Conservation (phyloP, 148 eudicot genomes). For the Silene latifolia region DNA sequence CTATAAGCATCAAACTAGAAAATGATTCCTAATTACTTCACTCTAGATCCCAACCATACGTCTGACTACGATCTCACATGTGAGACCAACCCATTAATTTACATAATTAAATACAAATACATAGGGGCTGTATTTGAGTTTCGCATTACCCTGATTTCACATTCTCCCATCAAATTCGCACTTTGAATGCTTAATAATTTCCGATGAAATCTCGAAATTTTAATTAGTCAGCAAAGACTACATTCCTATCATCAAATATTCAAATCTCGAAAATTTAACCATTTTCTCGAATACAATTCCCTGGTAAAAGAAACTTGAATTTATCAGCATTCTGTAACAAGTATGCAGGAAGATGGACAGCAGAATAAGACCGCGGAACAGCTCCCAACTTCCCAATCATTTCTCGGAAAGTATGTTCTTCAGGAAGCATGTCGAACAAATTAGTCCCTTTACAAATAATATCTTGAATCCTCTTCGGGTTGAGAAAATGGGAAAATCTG, state of each 20-base stretch:
- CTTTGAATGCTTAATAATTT: background rate
- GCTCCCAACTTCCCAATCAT: background rate
- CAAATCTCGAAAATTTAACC: background rate
- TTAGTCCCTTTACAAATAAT: background rate
- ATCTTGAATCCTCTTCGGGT: background rate
- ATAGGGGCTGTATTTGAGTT: too few relatives aligned
- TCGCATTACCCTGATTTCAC: background rate
- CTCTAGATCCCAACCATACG: too few relatives aligned
- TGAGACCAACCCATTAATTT: too few relatives aligned
- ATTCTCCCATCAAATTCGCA: background rate
- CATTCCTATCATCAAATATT: too few relatives aligned
- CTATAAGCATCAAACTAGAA: too few relatives aligned
- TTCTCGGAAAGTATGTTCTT: background rate
- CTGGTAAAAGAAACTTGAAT: constrained; percentile 9
- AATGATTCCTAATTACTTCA: too few relatives aligned
- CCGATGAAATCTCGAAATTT: background rate
- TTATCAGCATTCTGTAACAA: constrained; percentile 7
- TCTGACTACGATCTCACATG: too few relatives aligned
- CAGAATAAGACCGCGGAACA: constrained; percentile 9
- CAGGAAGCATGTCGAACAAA: background rate
- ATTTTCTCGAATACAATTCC: constrained; percentile 1
- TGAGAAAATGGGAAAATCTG: background rate
- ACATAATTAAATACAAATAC: background rate
- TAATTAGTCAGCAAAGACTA: too few relatives aligned
- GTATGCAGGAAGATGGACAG: constrained; percentile 17